Base-by-base conservation (phyloP, 495 filamentous ascomycete species). In the Penicillium taxi region DNA sequence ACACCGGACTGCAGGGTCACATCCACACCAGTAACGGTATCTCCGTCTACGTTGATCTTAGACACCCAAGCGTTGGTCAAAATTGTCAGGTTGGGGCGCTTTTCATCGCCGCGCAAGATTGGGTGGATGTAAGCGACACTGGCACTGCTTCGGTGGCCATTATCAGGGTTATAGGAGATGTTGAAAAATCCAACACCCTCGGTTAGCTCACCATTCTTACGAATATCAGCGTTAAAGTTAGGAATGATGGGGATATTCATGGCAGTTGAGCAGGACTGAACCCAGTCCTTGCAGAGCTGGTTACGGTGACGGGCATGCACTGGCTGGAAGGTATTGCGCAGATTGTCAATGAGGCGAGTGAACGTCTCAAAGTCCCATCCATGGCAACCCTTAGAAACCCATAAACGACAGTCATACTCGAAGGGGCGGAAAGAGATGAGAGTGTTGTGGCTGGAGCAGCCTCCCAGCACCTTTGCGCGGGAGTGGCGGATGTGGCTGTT, bases 111-210 rank as follows among this genome's bases (percentile, higher is more conserved):
- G 8, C 74, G 69, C 21, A 91, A 66, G 39, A 91, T 86, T 14
- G 85, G 85, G 50, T 91, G 85, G 53, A 91, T 84, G 53, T 91
- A 91, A 11, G 85, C 85, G 3, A 91, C 85, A 48, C 75, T 81
- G 33, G 85, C 82, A 53, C 81, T 86, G 66, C 80, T 84, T 28
- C 85, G 73, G 39, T 72, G 73, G 43, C 84, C 84, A 48, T 83
- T 73, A 44, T 88, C 83, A 0, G 84, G 84, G 56, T 87, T 86
- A 62, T 88, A 91, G 20, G 81, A 72, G 23, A 91, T 77, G 26
- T 77, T 83, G 71, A 91, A 88, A 68, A 89, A 91, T 13, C 85
- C 85, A 3, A 86, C 82, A 36, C 81, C 78, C 52, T 80, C 67
- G 32, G 77, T 74, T 39, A 91, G 57, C 23, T 75, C 70, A 8